Percentiles rank a stretch among this genome's conserved stretches.
These are phyloP conservation scores for Fusarium penzigii DNA, from an alignment of 2,329 filamentous ascomycete genomes.

Conservation along the genomic window DNA sequence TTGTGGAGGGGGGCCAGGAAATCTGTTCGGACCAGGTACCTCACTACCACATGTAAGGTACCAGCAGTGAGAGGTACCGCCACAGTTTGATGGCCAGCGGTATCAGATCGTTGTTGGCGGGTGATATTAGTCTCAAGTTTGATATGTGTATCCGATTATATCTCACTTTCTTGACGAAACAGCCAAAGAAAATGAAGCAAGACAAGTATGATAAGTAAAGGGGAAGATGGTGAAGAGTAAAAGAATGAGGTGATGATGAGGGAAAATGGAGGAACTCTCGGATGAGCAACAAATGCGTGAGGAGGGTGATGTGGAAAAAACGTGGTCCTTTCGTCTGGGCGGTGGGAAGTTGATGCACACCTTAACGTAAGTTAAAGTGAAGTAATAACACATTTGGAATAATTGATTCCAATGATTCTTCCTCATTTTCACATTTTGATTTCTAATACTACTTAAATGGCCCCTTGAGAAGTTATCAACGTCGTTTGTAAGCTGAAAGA, in stretches of 20 bases:
- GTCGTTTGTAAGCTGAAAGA: too few species aligned
- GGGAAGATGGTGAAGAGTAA: slow-evolving; percentile 8
- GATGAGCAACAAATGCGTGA: slow-evolving; percentile 11
- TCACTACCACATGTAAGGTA: slow-evolving; percentile 17
- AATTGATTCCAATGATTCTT: slow-evolving; percentile 10
- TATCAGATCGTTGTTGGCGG: slow-evolving; percentile 4
- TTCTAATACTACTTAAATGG: not conserved
- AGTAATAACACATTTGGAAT: too few species aligned
- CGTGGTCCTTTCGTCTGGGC: slow-evolving; percentile 22
- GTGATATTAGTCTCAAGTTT: not conserved
- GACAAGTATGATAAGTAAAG: slow-evolving; percentile 1
- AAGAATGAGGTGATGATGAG: slow-evolving; percentile 9
- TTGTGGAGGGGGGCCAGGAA: slow-evolving; percentile 2
- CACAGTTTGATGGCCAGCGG: slow-evolving; percentile 14
- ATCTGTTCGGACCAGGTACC: slow-evolving; percentile 6
- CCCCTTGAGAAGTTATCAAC: too few species aligned
- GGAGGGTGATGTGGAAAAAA: slow-evolving; percentile 22
- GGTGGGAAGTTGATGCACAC: slow-evolving; percentile 16
- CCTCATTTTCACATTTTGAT: slow-evolving; percentile 3
- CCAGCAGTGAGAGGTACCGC: slow-evolving; percentile 13
- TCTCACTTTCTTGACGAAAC: not conserved
- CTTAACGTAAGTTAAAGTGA: too few species aligned
- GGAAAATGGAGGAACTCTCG: slow-evolving; percentile 1
- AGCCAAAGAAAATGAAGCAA: not conserved
- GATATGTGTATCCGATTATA: too few species aligned